Base-by-base conservation (phyloP, 2,329 filamentous ascomycete species). In the Monosporascus sp. region DNA sequence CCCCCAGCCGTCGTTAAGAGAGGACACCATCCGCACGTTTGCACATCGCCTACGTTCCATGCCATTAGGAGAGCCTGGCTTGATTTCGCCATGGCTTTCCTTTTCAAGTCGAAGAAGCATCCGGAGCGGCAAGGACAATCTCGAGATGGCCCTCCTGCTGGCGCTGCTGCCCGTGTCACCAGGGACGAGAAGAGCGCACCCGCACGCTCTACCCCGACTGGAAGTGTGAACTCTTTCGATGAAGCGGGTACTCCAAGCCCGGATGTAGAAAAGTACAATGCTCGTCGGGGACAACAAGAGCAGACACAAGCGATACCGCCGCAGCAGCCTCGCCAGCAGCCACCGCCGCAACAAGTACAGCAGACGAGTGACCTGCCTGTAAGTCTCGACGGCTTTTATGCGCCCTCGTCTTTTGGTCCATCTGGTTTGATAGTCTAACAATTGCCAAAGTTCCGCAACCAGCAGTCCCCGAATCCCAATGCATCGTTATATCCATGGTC, bases 401-500 rank as follows among this genome's bases (percentile, higher is more conserved):
- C 25, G 46, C 47, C 48, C 6, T 36, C 17, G 8, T 34, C 25
- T 34, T 34, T n/a, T 37, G 17, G 45, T 50, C 47, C 50, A 27
- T 20, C n/a, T 18, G 39, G 24, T 24, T 27, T 51, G 36, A 53
- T 50, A 50, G 18, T 42, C 39, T 42, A 24, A 42, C 42, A 41
- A 31, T 48, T 39, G 3, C 24, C 36, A 52, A 51, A 85, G 78
- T 73, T 78, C 60, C 80, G 81, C 60, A 86, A 83, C 65, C 27
- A 54, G 39, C 54, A 57, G 20, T 61, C 57, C 24, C 62, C 57
- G 59, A 81, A 83, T 57, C 80, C 84, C 41, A 94, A 92, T 70
- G 78, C 86, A 41, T 90, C 90, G 5, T 83, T 96, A 51, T 99
- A 97, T 67, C 94, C 94, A 0, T 99, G 94, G 94, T 96, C 93